Evolutionary conservation across 345 rosid genomes (phyloP), one percentile per base, ranked within the genome.

Genomic region (Conringia planisiliqua): DNA sequence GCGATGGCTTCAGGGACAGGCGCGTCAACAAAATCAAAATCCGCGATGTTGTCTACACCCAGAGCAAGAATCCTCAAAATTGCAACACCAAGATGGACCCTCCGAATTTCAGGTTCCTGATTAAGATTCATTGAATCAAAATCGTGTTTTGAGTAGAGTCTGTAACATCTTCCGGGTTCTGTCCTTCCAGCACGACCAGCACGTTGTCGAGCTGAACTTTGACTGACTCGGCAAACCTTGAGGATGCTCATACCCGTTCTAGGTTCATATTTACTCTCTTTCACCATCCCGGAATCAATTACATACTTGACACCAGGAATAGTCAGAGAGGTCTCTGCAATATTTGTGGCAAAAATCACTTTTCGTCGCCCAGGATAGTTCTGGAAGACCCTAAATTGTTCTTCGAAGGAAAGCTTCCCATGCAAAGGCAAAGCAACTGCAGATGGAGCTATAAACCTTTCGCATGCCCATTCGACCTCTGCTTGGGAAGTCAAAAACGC

Each of bases 121-220:
- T 86, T 88, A 57, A 68, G 62, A 71, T 80, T 67, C 98, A 88
- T 86, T 1, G 80, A 75, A 79, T 78, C 83, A 78, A 83, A 94
- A 64, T 84, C 88, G 48, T 26, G 17, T 60, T 70, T 68, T 2
- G 91, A 65, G 74, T 91, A 94, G 40, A 94, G 88, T 71, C 98
- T 83, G 66, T 85, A 94, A 84, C 97, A 94, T 71, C 69, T 83
- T 54, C 98, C 98, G 17, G 95, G 89, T 75, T 84, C 95, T 14
- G 90, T 91, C 85, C 98, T 88, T 65, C 97, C 98, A 57, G 98
- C 98, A 82, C 97, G 98, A 75, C 97, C 98, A 82, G 96, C 93
- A 47, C 98, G 84, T 69, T 94, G 97, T 39, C 76, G 82, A 51
- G 97, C 97, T 65, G 96, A 94, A 79, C 98, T 90, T 81, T 87